phyloP scores from a whole-genome alignment of 805 yeast species.

The Starmerella stigmatis region DNA sequence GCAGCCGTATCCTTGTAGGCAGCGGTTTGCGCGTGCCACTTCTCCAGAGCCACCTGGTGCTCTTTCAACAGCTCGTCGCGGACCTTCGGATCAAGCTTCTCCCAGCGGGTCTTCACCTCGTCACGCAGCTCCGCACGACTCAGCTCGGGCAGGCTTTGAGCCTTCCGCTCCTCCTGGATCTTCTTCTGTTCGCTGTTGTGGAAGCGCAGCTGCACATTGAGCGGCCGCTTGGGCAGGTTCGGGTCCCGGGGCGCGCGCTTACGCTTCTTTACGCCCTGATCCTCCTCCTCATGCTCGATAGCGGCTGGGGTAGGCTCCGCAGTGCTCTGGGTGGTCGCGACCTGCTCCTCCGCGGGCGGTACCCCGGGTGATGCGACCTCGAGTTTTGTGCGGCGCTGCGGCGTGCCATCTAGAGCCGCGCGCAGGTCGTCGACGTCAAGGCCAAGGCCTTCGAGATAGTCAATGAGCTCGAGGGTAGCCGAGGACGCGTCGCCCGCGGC shows the following conservation, averaged over 20 bases:
- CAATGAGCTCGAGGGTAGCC: conserved; percentile 68
- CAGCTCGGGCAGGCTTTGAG: conserved; percentile 49
- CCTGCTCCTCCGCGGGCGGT: neutral
- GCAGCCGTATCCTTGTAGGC: conserved; percentile 33
- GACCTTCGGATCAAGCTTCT: conserved; percentile 54
- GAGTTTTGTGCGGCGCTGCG: conserved; percentile 26
- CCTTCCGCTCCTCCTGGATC: conserved; percentile 56
- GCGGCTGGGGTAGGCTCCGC: neutral
- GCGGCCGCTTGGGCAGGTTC: conserved; percentile 89
- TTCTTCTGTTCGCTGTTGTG: conserved; percentile 62
- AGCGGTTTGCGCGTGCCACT: conserved; percentile 39
- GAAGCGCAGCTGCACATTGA: conserved; percentile 75
- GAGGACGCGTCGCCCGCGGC: conserved; percentile 80
- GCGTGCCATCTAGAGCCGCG: conserved; percentile 25
- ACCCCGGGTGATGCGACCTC: neutral
- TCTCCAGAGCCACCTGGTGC: conserved; percentile 37
- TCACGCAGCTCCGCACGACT: conserved; percentile 69
- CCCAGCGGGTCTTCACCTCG: conserved; percentile 73
- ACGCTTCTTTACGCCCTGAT: conserved; percentile 25
- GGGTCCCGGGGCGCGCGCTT: conserved; percentile 63
- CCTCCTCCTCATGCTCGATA: neutral
- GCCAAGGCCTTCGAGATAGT: conserved; percentile 39
- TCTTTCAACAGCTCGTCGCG: conserved; percentile 59
- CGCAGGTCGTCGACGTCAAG: conserved; percentile 35
- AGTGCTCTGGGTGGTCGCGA: neutral